Conservation (phyloP, 768 basidiomycete species). For the Suillus paluster region DNA sequence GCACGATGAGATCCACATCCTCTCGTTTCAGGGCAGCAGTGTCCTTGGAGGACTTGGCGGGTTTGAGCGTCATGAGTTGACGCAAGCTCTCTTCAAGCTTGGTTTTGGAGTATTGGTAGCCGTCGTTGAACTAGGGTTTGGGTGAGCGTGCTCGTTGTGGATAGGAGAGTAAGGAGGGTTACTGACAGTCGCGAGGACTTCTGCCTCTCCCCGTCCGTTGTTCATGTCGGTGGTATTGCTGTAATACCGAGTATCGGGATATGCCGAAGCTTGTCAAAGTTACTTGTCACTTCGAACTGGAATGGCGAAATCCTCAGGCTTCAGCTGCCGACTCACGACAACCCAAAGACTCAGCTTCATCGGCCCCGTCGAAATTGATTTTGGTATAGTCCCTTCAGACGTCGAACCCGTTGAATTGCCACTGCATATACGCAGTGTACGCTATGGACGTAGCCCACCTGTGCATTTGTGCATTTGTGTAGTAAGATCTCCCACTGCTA, state of each 20-base stretch:
- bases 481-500: no score
- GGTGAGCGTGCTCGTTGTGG: slow-evolving; percentile 17
- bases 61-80: slow-evolving; percentile 54
- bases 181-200: slow-evolving; percentile 16
- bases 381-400: no score
- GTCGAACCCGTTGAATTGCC: no score
- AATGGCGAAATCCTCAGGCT: slow-evolving; percentile 93
- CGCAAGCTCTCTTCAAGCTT: slow-evolving; percentile 45
- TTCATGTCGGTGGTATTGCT: slow-evolving; percentile 6
- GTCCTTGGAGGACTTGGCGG: slow-evolving; percentile 52
- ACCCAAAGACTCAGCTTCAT: no score
- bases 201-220: slow-evolving; percentile 23
- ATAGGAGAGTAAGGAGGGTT: neutral
- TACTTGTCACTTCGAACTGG: slow-evolving; percentile 83
- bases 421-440: no score
- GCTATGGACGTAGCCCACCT: no score
- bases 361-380: no score
- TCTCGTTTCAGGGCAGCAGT: slow-evolving; percentile 28
- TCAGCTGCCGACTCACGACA: no score
- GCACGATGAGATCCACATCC: slow-evolving; percentile 32
- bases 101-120: slow-evolving; percentile 48
- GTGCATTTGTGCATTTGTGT: no score
- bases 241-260: neutral
- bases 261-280: neutral
- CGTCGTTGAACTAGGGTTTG: slow-evolving; percentile 51